These are phyloP conservation scores for Magnolia changhungtana DNA, from an alignment of 164 flowering plant genomes.

Conservation along the genomic window DNA sequence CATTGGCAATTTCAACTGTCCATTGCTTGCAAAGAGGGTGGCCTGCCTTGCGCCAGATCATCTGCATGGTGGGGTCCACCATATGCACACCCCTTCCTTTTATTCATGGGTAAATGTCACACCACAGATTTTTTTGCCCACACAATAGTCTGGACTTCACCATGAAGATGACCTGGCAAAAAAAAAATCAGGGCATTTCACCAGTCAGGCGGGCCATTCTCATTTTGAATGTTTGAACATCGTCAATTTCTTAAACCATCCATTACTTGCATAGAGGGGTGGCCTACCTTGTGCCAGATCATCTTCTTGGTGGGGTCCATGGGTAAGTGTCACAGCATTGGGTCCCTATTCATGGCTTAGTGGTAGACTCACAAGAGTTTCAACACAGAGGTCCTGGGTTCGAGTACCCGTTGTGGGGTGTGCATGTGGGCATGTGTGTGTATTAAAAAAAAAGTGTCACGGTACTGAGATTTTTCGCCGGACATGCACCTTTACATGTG, in stretches of 20 bases:
- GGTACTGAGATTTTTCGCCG: too few species aligned
- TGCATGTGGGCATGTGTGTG: too few species aligned
- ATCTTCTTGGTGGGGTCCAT: constrained; percentile 6
- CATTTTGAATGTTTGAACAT: neutral
- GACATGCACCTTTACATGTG: neutral
- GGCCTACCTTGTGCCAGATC: constrained; percentile 6
- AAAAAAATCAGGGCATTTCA: neutral
- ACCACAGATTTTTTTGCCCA: neutral
- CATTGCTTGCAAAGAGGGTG: constrained; percentile 6
- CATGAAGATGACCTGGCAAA: neutral
- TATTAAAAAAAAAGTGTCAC: neutral
- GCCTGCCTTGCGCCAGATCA: constrained; percentile 17
- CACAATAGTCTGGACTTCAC: neutral
- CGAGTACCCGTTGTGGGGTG: too few species aligned
- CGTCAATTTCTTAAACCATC: neutral
- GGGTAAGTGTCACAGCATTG: constrained; percentile 8
- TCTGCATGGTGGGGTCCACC: constrained; percentile 7
- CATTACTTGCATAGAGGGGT: neutral
- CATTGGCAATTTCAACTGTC: constrained; percentile 3
- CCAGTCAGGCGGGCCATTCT: neutral
- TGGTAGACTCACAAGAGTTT: too few species aligned
- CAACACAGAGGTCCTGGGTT: too few species aligned
- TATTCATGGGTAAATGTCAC: constrained; percentile 11
- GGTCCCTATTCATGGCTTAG: too few species aligned
- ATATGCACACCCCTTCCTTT: constrained; percentile 5